These are phyloP conservation scores for Calvatia gigantea DNA, from an alignment of 768 basidiomycete species.

Conservation along the genomic window DNA sequence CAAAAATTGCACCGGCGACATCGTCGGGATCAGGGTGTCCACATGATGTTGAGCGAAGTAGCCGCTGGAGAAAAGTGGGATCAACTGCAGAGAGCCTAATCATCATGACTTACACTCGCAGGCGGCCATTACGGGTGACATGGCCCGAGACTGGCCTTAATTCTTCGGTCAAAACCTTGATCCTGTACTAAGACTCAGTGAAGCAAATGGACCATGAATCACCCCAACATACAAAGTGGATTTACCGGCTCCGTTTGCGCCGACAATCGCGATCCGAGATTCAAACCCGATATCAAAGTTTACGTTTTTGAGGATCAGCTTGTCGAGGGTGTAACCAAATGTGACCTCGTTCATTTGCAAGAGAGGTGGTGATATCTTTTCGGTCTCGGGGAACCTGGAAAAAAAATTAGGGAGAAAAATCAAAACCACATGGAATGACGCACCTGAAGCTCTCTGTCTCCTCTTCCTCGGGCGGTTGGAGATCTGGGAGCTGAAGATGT, in stretches of 20 bases:
- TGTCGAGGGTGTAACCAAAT: conserved; percentile 83
- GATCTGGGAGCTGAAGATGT: conserved; percentile 70
- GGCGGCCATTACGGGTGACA: conserved; percentile 85
- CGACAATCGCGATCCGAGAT: conserved; percentile 91
- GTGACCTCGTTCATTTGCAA: conserved; percentile 88
- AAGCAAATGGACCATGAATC: not conserved
- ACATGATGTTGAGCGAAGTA: conserved; percentile 97
- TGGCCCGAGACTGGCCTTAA: conserved; percentile 73
- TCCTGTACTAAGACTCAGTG: conserved; percentile 40
- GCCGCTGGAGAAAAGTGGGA: conserved; percentile 43
- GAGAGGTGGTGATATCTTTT: conserved; percentile 95
- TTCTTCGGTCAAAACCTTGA: conserved; percentile 89
- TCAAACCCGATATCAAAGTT: conserved; percentile 95
- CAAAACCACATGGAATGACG: conserved; percentile 6
- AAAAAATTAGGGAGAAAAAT: not conserved
- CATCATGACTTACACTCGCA: conserved; percentile 65
- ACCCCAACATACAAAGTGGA: conserved; percentile 73
- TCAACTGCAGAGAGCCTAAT: not conserved
- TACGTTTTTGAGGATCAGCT: conserved; percentile 69
- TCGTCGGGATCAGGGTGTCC: conserved; percentile 76
- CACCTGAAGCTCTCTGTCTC: conserved; percentile 93
- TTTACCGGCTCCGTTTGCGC: conserved; percentile 95
- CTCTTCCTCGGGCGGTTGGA: conserved; percentile 89
- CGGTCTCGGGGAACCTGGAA: conserved; percentile 85
- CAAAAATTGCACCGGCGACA: conserved; percentile 94